Evolutionary conservation across 2,329 filamentous ascomycete species (phyloP).

Genomic region (Juglanconis oblonga): DNA sequence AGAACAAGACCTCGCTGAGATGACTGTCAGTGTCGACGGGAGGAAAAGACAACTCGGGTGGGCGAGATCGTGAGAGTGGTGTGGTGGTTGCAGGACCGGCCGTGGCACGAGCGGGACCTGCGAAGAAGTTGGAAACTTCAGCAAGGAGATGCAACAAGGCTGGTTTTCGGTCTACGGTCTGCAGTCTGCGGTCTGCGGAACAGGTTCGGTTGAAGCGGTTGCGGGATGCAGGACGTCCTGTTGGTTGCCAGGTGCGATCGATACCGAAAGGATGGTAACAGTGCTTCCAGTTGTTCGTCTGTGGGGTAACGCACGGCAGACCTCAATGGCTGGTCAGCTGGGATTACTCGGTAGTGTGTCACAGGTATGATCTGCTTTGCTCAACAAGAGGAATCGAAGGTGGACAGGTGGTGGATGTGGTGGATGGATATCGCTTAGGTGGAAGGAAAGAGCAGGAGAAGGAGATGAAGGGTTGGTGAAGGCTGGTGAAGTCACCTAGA

Average conservation of each 20-base stretch:
- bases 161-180: no score
- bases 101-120: conserved; percentile 7
- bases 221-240: no score
- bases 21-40: not conserved
- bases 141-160: not conserved
- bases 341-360: not conserved
- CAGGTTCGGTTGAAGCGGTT: not conserved
- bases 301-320: no score
- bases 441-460: not conserved
- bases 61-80: conserved; percentile 4
- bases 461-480: not conserved
- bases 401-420: not conserved
- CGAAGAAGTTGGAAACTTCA: not conserved
- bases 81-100: conserved; percentile 4
- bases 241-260: no score
- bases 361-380: not conserved
- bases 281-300: not conserved
- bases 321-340: no score
- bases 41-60: not conserved
- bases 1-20: not conserved
- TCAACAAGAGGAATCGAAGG: not conserved
- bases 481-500: not conserved
- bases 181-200: not conserved
- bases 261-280: no score
- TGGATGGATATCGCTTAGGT: not conserved